phyloP scores from a whole-genome alignment of 441 rosid species.

The Arabidopsis lyrata region DNA sequence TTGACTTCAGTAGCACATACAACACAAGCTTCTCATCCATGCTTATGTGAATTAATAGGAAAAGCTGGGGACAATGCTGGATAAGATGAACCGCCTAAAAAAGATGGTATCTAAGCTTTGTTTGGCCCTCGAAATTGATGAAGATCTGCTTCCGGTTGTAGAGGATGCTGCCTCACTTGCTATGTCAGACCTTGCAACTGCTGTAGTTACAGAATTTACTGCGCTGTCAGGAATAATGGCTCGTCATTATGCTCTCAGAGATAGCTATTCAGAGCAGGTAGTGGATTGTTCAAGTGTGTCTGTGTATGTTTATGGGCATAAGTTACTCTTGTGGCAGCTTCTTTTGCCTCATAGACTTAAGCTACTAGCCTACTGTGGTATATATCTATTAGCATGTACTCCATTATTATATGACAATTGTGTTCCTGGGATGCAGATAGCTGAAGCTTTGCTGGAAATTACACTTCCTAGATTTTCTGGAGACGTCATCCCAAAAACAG shows the following conservation, averaged over 20 bases:
- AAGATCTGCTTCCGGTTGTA: constrained; percentile 62
- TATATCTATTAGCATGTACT: constrained; percentile 16
- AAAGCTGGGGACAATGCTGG: constrained; percentile 95
- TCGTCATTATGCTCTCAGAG: constrained; percentile 95
- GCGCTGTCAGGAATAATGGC: constrained; percentile 95
- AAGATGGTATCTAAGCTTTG: constrained; percentile 63
- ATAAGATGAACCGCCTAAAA: constrained; percentile 77
- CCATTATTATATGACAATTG: constrained; percentile 13
- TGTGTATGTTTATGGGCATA: constrained; percentile 18
- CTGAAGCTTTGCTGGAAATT: constrained; percentile 91
- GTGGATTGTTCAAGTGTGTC: constrained; percentile 28
- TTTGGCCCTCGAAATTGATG: constrained; percentile 56
- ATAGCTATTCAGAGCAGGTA: constrained; percentile 91
- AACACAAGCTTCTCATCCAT: constrained; percentile 13
- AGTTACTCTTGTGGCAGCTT: constrained; percentile 2
- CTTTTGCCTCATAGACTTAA: constrained; percentile 2
- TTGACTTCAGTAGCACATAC: constrained; percentile 24
- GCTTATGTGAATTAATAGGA: constrained; percentile 58
- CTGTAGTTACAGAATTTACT: constrained; percentile 95
- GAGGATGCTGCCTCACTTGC: constrained; percentile 93
- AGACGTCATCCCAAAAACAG: constrained; percentile 84
- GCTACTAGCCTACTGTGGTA: constrained; percentile 19
- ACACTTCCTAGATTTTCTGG: constrained; percentile 93
- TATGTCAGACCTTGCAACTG: constrained; percentile 94
- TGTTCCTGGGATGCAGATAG: constrained; percentile 63